Conservation (phyloP, 2,329 filamentous ascomycete species). For the Trichoderma aggressivum region DNA sequence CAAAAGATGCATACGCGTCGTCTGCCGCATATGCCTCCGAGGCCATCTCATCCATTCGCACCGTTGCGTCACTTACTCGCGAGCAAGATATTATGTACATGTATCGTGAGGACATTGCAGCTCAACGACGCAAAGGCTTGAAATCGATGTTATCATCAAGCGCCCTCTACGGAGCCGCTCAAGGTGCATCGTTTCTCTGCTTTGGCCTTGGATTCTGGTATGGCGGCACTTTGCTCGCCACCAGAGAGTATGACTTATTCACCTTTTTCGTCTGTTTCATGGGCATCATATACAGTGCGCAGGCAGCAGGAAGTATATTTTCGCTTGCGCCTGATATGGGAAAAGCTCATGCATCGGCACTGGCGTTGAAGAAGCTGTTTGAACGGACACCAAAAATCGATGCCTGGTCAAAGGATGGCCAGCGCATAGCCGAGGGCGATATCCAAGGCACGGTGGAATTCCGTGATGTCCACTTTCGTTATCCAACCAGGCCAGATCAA, state of each 20-base stretch:
- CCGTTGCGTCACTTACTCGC: conserved; percentile 84
- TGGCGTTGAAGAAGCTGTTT: conserved; percentile 76
- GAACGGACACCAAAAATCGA: conserved; percentile 81
- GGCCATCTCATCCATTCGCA: conserved; percentile 89
- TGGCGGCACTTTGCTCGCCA: conserved; percentile 71
- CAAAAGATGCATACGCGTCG: conserved; percentile 73
- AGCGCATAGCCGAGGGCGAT: conserved; percentile 47
- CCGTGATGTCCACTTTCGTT: conserved; percentile 88
- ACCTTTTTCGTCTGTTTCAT: conserved; percentile 93
- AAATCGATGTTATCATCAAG: conserved; percentile 74
- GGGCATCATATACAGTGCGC: conserved; percentile 83
- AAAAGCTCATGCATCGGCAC: conserved; percentile 82
- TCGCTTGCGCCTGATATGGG: conserved; percentile 90
- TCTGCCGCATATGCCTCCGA: conserved; percentile 90
- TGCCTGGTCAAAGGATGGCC: conserved; percentile 70
- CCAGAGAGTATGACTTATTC: conserved; percentile 69
- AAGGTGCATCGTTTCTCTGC: conserved; percentile 78
- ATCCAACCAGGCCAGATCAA: conserved; percentile 85
- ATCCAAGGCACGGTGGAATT: conserved; percentile 84
- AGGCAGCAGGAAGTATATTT: conserved; percentile 87
- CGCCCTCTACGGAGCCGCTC: conserved; percentile 75
- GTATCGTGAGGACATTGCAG: conserved; percentile 65
- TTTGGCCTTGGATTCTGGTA: conserved; percentile 93
- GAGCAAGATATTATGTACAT: conserved; percentile 74
- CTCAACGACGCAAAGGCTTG: conserved; percentile 65